A percentile compares a stretch with the other conserved stretches of the same genome.
Conservation (phyloP, 768 basidiomycete species). For the Galerina marginata region DNA sequence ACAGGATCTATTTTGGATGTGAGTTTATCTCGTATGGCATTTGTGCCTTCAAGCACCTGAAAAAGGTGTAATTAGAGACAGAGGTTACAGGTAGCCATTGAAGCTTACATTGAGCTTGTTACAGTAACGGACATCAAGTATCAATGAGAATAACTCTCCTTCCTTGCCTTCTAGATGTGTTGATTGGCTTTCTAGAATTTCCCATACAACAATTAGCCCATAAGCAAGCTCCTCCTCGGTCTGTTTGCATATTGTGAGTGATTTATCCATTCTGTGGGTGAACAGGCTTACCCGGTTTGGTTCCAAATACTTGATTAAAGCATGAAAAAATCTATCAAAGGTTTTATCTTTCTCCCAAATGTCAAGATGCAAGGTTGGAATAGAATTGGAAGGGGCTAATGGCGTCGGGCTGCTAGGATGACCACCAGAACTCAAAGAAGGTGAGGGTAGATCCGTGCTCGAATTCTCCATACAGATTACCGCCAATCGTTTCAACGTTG, state of each 20-base stretch:
- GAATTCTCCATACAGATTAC: slow-evolving; percentile 67
- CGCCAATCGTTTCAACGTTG: slow-evolving; percentile 68
- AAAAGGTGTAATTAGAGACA: slow-evolving; percentile 5
- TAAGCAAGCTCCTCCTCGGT: slow-evolving; percentile 71
- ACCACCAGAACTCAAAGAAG: slow-evolving; percentile 58
- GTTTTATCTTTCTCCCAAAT: slow-evolving; percentile 77
- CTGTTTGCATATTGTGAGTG: slow-evolving; percentile 41
- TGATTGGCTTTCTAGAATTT: slow-evolving; percentile 78
- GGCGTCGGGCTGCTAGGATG: slow-evolving; percentile 65
- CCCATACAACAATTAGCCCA: slow-evolving; percentile 83
- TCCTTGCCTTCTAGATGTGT: slow-evolving; percentile 80
- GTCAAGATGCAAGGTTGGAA: slow-evolving; percentile 53
- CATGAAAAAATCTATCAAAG: slow-evolving; percentile 74
- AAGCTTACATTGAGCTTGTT: slow-evolving; percentile 68
- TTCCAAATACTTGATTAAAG: slow-evolving; percentile 66
- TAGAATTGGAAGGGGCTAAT: slow-evolving; percentile 44
- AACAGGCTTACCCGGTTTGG: slow-evolving; percentile 58
- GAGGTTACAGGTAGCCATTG: not conserved
- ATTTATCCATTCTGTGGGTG: slow-evolving; percentile 3
- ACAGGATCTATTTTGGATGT: slow-evolving; percentile 79
- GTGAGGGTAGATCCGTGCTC: slow-evolving; percentile 48
- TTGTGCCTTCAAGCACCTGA: slow-evolving; percentile 85
- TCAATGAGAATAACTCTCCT: slow-evolving; percentile 71
- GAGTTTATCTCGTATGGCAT: slow-evolving; percentile 77
- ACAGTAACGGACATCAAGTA: slow-evolving; percentile 77